phyloP scores from a whole-genome alignment of 225 moss, liverwort and hornwort genomes.

The Bryum argenteum region DNA sequence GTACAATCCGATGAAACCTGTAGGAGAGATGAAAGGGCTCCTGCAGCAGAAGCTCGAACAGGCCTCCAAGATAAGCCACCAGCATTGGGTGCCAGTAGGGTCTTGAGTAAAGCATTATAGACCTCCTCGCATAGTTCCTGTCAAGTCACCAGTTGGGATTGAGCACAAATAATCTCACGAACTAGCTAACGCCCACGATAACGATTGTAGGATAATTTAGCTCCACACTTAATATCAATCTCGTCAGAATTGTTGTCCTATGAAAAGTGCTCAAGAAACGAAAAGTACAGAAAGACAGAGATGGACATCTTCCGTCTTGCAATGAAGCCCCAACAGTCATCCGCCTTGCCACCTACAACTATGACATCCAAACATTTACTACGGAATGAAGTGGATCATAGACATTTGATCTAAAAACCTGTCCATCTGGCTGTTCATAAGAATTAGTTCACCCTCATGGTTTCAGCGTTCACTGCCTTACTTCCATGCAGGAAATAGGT shows the following conservation, averaged over 20 bases:
- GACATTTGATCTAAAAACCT: neutral
- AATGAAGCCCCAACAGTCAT: neutral
- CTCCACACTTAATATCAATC: neutral
- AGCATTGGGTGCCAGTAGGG: constrained; percentile 55
- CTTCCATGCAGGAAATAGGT: neutral
- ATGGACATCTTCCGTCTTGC: neutral
- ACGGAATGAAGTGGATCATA: neutral
- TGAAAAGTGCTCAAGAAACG: neutral
- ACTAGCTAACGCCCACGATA: neutral
- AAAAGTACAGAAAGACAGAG: neutral
- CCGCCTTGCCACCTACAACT: neutral
- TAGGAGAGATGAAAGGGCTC: constrained; percentile 62
- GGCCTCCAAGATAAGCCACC: constrained; percentile 60
- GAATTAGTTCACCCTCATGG: neutral
- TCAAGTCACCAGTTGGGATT: neutral
- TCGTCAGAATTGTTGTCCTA: neutral
- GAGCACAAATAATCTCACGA: constrained; percentile 14
- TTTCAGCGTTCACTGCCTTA: neutral
- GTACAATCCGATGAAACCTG: constrained; percentile 42
- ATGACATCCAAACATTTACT: neutral
- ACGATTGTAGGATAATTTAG: neutral
- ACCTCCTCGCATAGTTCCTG: constrained; percentile 54
- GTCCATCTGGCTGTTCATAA: neutral
- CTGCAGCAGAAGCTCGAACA: constrained; percentile 61
- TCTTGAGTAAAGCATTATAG: constrained; percentile 50